Evolutionary conservation across 148 eudicot species (phyloP).

Genomic region (Rhododendron griersonianum): DNA sequence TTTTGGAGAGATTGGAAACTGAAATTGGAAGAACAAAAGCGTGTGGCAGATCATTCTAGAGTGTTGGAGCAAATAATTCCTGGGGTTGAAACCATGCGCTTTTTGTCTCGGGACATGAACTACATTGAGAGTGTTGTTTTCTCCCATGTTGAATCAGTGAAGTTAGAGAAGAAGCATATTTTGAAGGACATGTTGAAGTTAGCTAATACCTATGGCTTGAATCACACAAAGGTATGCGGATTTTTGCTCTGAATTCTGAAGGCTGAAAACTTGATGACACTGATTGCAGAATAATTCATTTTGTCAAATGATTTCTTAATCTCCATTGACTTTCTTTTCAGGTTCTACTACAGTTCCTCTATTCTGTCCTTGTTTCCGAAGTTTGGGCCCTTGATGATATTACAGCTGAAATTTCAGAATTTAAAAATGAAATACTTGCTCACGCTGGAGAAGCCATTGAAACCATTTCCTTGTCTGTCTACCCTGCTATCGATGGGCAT

Average conservation of each 20-base stretch:
- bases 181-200: slow-evolving; percentile 62
- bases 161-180: slow-evolving; percentile 67
- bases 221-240: slow-evolving; percentile 59
- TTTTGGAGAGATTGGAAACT: slow-evolving; percentile 98
- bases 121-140: slow-evolving; percentile 62
- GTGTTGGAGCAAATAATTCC: slow-evolving; percentile 89
- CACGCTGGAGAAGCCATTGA: slow-evolving; percentile 54
- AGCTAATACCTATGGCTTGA: slow-evolving; percentile 62
- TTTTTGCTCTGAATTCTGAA: background rate
- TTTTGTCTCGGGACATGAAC: slow-evolving; percentile 65
- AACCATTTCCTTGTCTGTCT: slow-evolving; percentile 48
- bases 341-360: slow-evolving; percentile 68
- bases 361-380: slow-evolving; percentile 69
- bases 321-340: slow-evolving; percentile 25
- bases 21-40: slow-evolving; percentile 86
- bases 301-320: background rate
- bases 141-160: slow-evolving; percentile 70
- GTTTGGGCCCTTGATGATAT: slow-evolving; percentile 76
- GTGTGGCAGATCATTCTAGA: slow-evolving; percentile 69
- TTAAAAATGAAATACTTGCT: slow-evolving; percentile 56
- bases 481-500: slow-evolving; percentile 67
- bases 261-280: background rate
- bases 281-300: background rate
- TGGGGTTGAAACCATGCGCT: slow-evolving; percentile 76
- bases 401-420: slow-evolving; percentile 50